Conservation (phyloP, 1,284 basidiomycete genomes). For the Cutaneotrichosporon cutaneum region DNA sequence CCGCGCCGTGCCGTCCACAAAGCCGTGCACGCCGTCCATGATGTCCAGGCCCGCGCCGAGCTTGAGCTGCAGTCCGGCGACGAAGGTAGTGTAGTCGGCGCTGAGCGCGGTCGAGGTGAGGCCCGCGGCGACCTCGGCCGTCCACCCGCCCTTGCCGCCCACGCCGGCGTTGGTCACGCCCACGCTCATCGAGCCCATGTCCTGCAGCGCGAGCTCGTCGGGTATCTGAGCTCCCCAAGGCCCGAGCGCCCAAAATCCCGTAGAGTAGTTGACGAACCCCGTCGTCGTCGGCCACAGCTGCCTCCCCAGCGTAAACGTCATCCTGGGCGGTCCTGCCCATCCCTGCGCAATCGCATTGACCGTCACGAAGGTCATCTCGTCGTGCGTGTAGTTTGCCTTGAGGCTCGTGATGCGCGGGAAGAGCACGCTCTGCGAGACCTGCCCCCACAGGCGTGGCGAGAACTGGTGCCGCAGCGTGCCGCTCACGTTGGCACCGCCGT, state of each 20-base stretch:
- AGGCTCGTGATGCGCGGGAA: slow-evolving; percentile 53
- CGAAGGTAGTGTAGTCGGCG: slow-evolving; percentile 52
- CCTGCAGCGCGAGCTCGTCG: slow-evolving; percentile 37
- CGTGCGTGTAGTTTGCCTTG: slow-evolving; percentile 55
- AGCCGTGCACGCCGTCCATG: slow-evolving; percentile 33
- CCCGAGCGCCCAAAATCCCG: slow-evolving; percentile 54
- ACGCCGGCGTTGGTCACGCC: slow-evolving; percentile 41
- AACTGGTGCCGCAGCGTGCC: slow-evolving; percentile 57
- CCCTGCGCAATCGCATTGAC: slow-evolving; percentile 45
- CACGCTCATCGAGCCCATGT: slow-evolving; percentile 53
- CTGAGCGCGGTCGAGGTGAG: slow-evolving; percentile 36
- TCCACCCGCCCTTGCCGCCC: slow-evolving; percentile 46
- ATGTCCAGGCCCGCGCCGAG: slow-evolving; percentile 46
- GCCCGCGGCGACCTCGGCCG: slow-evolving; percentile 46
- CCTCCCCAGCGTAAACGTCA: slow-evolving; percentile 55
- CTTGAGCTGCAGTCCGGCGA: slow-evolving; percentile 55
- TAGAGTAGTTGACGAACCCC: slow-evolving; percentile 51
- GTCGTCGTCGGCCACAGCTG: slow-evolving; percentile 52
- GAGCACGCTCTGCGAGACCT: slow-evolving; percentile 52
- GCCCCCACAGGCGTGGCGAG: slow-evolving; percentile 52
- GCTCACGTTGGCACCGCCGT: slow-evolving; percentile 55
- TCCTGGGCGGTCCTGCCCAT: slow-evolving; percentile 48
- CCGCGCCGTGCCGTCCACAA: slow-evolving; percentile 45
- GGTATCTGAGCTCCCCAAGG: slow-evolving; percentile 51
- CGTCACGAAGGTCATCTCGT: slow-evolving; percentile 54